Conservation (phyloP, 1,139 yeast species). For the Taphrina flavorubra region DNA sequence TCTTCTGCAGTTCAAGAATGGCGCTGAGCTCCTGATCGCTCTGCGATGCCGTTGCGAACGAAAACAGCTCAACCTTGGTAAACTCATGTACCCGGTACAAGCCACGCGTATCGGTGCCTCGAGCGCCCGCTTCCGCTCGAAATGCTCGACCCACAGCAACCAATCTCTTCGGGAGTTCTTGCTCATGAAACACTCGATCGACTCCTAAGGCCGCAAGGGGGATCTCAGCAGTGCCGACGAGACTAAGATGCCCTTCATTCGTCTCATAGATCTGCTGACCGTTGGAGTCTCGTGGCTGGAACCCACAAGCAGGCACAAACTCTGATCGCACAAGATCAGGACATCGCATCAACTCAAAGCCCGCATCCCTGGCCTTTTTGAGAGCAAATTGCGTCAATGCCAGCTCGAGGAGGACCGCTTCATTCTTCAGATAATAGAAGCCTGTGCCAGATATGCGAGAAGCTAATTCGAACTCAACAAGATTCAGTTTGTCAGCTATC, state of each 20-base stretch:
- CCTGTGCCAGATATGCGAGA: slow-evolving; percentile 81
- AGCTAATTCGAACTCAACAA: slow-evolving; percentile 75
- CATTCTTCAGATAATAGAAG: slow-evolving; percentile 84
- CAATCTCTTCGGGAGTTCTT: slow-evolving; percentile 60
- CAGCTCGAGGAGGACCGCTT: slow-evolving; percentile 87
- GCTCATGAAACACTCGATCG: slow-evolving; percentile 54
- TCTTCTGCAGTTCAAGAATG: slow-evolving; percentile 68
- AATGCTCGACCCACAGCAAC: slow-evolving; percentile 88
- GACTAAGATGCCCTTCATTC: slow-evolving; percentile 60
- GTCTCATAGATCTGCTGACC: slow-evolving; percentile 80
- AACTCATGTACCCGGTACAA: slow-evolving; percentile 95
- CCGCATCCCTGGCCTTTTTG: slow-evolving; percentile 65
- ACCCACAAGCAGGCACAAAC: slow-evolving; percentile 87
- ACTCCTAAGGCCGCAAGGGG: slow-evolving; percentile 76
- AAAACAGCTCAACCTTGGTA: slow-evolving; percentile 92
- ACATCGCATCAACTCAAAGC: slow-evolving; percentile 75
- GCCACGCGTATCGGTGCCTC: slow-evolving; percentile 92
- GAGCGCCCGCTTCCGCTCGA: slow-evolving; percentile 96
- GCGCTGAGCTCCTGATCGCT: slow-evolving; percentile 61
- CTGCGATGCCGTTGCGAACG: slow-evolving; percentile 61
- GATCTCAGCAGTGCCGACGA: slow-evolving; percentile 96
- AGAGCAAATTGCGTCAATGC: slow-evolving; percentile 84
- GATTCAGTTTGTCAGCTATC: slow-evolving; percentile 65
- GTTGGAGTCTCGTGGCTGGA: slow-evolving; percentile 87
- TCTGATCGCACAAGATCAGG: slow-evolving; percentile 85